phyloP scores from a whole-genome alignment of 257 asterid species.

The Petunia axillaris region DNA sequence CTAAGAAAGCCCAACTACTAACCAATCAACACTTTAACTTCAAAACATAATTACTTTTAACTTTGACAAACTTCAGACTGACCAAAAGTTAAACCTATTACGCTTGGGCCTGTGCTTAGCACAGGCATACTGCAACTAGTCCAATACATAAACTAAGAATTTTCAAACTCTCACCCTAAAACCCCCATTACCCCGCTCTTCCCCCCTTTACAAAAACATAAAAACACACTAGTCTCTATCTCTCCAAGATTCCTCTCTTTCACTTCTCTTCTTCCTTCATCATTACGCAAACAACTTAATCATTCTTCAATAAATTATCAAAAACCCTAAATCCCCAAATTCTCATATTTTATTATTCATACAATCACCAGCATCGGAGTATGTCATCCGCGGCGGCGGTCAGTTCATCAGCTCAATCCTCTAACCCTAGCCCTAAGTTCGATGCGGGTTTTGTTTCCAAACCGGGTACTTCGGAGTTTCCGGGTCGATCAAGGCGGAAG shows the following conservation, averaged over 20 bases:
- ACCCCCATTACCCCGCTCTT: not conserved
- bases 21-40: too few relatives aligned
- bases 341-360: not conserved
- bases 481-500: constrained; percentile 44
- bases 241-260: not conserved
- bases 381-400: constrained; percentile 36
- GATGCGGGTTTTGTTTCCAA: constrained; percentile 38
- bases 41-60: too few relatives aligned
- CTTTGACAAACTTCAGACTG: too few relatives aligned
- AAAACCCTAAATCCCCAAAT: not conserved
- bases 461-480: constrained; percentile 30
- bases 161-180: not conserved
- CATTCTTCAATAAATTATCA: not conserved
- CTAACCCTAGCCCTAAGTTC: constrained; percentile 30
- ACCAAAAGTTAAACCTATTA: too few relatives aligned
- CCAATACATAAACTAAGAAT: not conserved
- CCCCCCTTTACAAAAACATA: not conserved
- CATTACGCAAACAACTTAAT: not conserved
- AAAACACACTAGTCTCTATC: not conserved
- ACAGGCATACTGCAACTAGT: too few relatives aligned
- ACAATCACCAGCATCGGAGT: not conserved
- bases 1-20: too few relatives aligned
- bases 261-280: not conserved
- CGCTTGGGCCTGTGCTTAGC: too few relatives aligned
- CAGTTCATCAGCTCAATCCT: constrained; percentile 37